phyloP scores from a whole-genome alignment of 2,329 filamentous ascomycete genomes.

The Aspergillus glaucus region DNA sequence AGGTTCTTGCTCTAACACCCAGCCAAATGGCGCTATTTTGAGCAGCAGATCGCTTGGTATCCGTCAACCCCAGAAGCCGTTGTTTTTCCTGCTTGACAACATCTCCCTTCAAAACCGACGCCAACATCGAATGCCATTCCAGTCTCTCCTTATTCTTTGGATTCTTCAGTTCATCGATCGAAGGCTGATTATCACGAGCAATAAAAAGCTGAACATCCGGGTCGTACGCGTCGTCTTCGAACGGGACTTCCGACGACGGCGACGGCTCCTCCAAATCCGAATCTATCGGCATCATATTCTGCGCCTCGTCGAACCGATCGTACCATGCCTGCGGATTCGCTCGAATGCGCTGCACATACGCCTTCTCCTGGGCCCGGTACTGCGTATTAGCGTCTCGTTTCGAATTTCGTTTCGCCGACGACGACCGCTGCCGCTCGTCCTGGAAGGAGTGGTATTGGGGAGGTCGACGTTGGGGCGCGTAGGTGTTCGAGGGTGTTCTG shows the following conservation, averaged over 20 bases:
- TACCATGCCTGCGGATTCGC: constrained; percentile 76
- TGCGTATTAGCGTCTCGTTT: constrained; percentile 63
- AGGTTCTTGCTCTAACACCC: constrained; percentile 74
- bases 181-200: constrained; percentile 80
- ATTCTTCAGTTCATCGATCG: constrained; percentile 81
- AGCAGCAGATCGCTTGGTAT: constrained; percentile 65
- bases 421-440: constrained; percentile 49
- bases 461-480: constrained; percentile 58
- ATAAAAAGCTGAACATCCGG: constrained; percentile 91
- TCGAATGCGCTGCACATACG: constrained; percentile 85
- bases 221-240: constrained; percentile 77
- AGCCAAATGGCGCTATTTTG: constrained; percentile 74
- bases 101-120: constrained; percentile 90
- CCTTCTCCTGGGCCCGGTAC: constrained; percentile 81
- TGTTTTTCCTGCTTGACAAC: constrained; percentile 98
- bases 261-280: constrained; percentile 89
- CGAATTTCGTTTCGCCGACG: constrained; percentile 48
- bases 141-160: constrained; percentile 81
- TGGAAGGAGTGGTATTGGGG: constrained; percentile 44
- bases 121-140: constrained; percentile 97
- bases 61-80: constrained; percentile 73
- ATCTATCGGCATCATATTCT: constrained; percentile 65
- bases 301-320: constrained; percentile 51
- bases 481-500: constrained; percentile 72
- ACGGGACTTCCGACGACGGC: constrained; percentile 73